Percentiles rank a stretch among this genome's conserved stretches.
phyloP scores from a whole-genome alignment of 1,284 basidiomycete species.

The Moniliophthora roreri region DNA sequence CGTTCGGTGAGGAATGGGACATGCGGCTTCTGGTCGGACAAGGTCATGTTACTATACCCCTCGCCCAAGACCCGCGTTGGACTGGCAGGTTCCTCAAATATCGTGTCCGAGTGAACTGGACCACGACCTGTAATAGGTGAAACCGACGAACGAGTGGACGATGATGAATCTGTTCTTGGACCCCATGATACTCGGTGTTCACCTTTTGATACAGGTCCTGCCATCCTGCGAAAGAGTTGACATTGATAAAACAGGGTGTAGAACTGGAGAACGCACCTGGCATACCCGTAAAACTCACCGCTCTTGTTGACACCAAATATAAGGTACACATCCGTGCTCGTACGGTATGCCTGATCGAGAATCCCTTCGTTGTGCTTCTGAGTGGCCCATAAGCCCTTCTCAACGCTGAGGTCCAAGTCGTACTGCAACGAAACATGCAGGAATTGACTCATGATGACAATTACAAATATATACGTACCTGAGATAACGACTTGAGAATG shows the following conservation, averaged over 20 bases:
- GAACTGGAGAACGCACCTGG: slow-evolving; percentile 44
- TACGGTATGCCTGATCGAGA: slow-evolving; percentile 88
- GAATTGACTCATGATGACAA: not conserved
- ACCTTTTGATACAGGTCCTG: slow-evolving; percentile 52
- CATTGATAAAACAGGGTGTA: not conserved
- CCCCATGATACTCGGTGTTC: slow-evolving; percentile 63
- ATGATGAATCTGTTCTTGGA: slow-evolving; percentile 39
- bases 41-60: not conserved
- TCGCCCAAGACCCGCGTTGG: not conserved
- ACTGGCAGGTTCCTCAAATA: slow-evolving; percentile 20
- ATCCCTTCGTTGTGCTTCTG: slow-evolving; percentile 91
- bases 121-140: slow-evolving; percentile 22
- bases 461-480: slow-evolving; percentile 43
- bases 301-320: slow-evolving; percentile 93
- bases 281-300: slow-evolving; percentile 88
- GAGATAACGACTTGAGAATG: slow-evolving; percentile 86
- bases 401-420: slow-evolving; percentile 84
- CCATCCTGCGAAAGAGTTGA: slow-evolving; percentile 49
- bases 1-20: slow-evolving; percentile 30
- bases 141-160: slow-evolving; percentile 28
- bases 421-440: slow-evolving; percentile 40
- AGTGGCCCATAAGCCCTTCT: slow-evolving; percentile 85
- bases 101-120: slow-evolving; percentile 18
- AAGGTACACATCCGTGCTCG: slow-evolving; percentile 82
- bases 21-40: not conserved